Percentiles rank a stretch among this genome's conserved stretches.
Evolutionary conservation across 805 yeast genomes (phyloP).

Genomic region (Metschnikowia hibisci): DNA sequence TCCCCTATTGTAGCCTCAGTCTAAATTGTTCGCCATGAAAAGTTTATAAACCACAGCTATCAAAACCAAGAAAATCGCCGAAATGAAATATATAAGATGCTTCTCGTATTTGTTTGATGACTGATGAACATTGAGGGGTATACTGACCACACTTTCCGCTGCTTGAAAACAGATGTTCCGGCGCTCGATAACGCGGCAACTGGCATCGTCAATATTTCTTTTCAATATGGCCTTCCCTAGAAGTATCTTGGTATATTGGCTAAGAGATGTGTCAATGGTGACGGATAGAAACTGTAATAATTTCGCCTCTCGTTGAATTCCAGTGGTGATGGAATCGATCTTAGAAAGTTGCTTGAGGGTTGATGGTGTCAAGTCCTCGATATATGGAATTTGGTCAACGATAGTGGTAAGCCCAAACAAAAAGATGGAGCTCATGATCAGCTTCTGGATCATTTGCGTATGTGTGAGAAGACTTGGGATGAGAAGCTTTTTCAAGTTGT

Average conservation of each 20-base stretch:
- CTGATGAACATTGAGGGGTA: conserved; percentile 37
- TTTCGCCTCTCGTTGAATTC: conserved; percentile 32
- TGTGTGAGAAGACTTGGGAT: conserved; percentile 36
- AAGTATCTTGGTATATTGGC: conserved; percentile 34
- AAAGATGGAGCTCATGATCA: conserved; percentile 24
- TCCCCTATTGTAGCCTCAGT: neutral
- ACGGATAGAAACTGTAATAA: conserved; percentile 27
- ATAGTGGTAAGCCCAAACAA: conserved; percentile 30
- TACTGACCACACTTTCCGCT: conserved; percentile 40
- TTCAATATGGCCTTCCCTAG: conserved; percentile 41
- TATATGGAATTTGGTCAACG: conserved; percentile 23
- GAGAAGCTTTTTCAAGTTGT: conserved; percentile 34
- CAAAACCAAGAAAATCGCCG: conserved; percentile 24
- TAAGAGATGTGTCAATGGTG: conserved; percentile 33
- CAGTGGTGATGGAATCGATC: conserved; percentile 37
- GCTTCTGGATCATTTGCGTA: conserved; percentile 25
- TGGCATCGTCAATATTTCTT: conserved; percentile 24
- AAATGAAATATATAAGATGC: conserved; percentile 22
- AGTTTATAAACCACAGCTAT: conserved; percentile 28
- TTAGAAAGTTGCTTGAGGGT: conserved; percentile 29
- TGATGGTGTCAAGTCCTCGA: conserved; percentile 21
- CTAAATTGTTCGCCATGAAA: conserved; percentile 15
- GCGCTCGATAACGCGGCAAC: conserved; percentile 34
- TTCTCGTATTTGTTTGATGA: conserved; percentile 20
- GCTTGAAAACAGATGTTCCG: conserved; percentile 39